Evolutionary conservation across 1,284 basidiomycete genomes (phyloP).

Genomic region (Rugosomyces carneus): DNA sequence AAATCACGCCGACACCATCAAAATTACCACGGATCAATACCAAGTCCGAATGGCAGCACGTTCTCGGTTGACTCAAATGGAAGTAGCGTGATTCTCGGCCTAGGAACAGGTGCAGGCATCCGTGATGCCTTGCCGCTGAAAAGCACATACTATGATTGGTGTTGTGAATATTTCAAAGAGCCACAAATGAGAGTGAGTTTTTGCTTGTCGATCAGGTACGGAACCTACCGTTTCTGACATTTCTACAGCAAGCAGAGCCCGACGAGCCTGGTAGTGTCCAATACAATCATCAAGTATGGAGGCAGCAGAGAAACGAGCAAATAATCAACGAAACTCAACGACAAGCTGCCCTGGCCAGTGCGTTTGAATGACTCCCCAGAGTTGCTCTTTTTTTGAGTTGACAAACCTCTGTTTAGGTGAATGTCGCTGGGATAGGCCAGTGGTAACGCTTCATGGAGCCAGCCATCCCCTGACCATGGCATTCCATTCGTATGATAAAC

Average conservation of each 20-base stretch:
- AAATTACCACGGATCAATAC: slow-evolving; percentile 37
- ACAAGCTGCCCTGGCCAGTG: slow-evolving; percentile 69
- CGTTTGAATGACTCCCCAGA: slow-evolving; percentile 23
- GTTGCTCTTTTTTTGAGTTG: background rate
- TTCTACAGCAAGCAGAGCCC: slow-evolving; percentile 76
- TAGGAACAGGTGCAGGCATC: slow-evolving; percentile 68
- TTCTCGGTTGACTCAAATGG: slow-evolving; percentile 64
- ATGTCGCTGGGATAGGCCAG: slow-evolving; percentile 76
- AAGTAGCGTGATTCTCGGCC: slow-evolving; percentile 61
- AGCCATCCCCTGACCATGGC: slow-evolving; percentile 74
- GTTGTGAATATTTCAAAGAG: slow-evolving; percentile 95
- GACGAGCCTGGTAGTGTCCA: slow-evolving; percentile 93
- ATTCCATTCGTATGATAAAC: slow-evolving; percentile 91
- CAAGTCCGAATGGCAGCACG: slow-evolving; percentile 67
- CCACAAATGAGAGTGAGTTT: slow-evolving; percentile 89
- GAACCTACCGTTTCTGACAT: slow-evolving; percentile 6
- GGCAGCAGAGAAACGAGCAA: slow-evolving; percentile 86
- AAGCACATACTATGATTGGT: slow-evolving; percentile 94
- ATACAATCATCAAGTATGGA: slow-evolving; percentile 96
- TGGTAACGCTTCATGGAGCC: slow-evolving; percentile 67
- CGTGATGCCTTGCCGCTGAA: slow-evolving; percentile 80
- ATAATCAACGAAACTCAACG: slow-evolving; percentile 67
- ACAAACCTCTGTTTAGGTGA: slow-evolving; percentile 28
- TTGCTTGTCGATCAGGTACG: background rate
- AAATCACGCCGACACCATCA: slow-evolving; percentile 30